Percentiles rank a stretch among this genome's conserved stretches.
phyloP scores from a whole-genome alignment of 345 rosid genomes.

The Fremontodendron californicum region DNA sequence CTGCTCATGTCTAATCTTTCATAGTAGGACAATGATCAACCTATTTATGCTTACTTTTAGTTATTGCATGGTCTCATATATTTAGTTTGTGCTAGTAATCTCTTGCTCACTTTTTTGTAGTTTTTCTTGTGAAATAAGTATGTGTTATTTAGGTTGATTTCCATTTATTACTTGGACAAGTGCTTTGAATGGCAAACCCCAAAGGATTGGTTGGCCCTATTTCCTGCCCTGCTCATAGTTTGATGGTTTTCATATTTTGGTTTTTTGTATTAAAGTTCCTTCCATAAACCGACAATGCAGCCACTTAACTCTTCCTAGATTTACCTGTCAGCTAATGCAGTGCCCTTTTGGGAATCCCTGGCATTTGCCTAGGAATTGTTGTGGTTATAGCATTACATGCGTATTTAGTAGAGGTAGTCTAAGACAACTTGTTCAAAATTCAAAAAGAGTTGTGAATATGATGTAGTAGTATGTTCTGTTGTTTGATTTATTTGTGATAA shows the following conservation, averaged over 20 bases:
- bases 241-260: background rate
- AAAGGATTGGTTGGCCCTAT: slow-evolving; percentile 4
- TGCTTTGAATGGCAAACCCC: slow-evolving; percentile 9
- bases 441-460: background rate
- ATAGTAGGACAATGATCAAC: background rate
- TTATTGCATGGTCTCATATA: background rate
- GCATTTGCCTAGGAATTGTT: background rate
- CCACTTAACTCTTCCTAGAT: background rate
- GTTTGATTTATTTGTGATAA: too few species aligned
- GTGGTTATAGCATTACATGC: background rate
- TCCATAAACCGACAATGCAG: background rate
- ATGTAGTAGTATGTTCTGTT: background rate
- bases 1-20: slow-evolving; percentile 56
- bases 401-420: background rate
- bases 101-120: background rate
- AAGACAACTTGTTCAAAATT: background rate
- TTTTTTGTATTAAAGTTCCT: background rate
- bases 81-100: slow-evolving; percentile 11
- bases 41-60: background rate
- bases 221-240: background rate
- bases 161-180: slow-evolving; percentile 4
- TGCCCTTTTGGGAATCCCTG: background rate
- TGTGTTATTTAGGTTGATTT: slow-evolving; percentile 5
- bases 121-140: background rate
- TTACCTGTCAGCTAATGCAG: background rate